phyloP scores from a whole-genome alignment of 805 yeast genomes.

The Kodamaea hsintzibuensis region DNA sequence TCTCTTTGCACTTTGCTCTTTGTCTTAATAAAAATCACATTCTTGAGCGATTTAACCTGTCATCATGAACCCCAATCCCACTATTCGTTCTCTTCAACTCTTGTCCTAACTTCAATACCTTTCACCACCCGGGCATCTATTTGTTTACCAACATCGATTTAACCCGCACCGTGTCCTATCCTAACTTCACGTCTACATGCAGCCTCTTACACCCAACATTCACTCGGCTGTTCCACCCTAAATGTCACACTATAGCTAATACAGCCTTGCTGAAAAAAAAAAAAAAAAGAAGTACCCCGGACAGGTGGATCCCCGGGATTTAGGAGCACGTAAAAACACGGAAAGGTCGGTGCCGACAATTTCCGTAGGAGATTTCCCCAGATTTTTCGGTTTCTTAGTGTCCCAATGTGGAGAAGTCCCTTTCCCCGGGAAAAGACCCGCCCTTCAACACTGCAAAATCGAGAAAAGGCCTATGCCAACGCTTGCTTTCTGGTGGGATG shows the following conservation, averaged over 20 bases:
- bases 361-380: not conserved
- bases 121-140: no score
- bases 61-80: not conserved
- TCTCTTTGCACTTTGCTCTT: no score
- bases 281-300: not conserved
- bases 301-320: not conserved
- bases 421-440: constrained; percentile 16
- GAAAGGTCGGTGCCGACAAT: not conserved
- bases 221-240: no score
- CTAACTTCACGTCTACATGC: no score
- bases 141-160: no score
- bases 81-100: not conserved
- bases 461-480: not conserved
- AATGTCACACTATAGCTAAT: not conserved
- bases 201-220: no score
- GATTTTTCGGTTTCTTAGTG: not conserved
- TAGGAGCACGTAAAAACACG: not conserved
- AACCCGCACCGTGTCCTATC: no score
- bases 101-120: not conserved
- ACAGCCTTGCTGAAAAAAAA: no score
- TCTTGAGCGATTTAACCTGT: not conserved
- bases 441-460: not conserved
- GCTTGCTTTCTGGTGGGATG: constrained; percentile 2
- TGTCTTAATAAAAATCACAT: not conserved
- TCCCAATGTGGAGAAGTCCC: constrained; percentile 11